Conservation (phyloP, 352 stramenopile genomes). For the Globisporangium takayamanum region DNA sequence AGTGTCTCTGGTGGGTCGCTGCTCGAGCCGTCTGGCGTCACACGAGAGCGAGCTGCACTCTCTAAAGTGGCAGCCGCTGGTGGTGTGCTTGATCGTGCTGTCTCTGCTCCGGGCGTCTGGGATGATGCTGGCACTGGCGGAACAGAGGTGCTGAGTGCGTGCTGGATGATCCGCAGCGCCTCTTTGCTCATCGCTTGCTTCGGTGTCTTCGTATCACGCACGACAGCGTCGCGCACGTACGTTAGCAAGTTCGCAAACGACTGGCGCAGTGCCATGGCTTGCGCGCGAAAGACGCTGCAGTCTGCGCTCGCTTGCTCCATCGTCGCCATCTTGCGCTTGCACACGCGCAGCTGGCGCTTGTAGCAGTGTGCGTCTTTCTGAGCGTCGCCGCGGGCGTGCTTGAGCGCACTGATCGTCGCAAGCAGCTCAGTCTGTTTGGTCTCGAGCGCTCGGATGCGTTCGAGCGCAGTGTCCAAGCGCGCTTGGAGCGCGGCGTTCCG, state of each 20-base stretch:
- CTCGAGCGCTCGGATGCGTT: slow-evolving; percentile 22
- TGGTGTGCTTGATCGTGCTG: background rate
- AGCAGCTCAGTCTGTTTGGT: slow-evolving; percentile 35
- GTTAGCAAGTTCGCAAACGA: slow-evolving; percentile 32
- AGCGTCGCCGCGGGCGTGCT: slow-evolving; percentile 41
- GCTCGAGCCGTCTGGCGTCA: too few relatives aligned
- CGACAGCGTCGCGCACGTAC: slow-evolving; percentile 39
- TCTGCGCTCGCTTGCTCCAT: slow-evolving; percentile 25
- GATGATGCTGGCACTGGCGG: background rate
- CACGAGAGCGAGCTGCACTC: too few relatives aligned
- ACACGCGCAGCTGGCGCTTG: slow-evolving; percentile 46
- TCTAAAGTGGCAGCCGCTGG: too few relatives aligned
- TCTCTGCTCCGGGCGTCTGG: background rate
- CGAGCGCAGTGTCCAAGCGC: slow-evolving; percentile 14
- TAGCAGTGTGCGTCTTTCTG: slow-evolving; percentile 52
- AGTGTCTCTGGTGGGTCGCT: background rate
- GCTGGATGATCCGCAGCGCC: slow-evolving; percentile 23
- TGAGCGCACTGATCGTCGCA: slow-evolving; percentile 34
- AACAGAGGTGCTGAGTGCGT: slow-evolving; percentile 8
- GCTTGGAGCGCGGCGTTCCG: slow-evolving; percentile 31
- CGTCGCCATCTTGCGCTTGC: slow-evolving; percentile 29
- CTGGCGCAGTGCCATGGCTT: slow-evolving; percentile 30
- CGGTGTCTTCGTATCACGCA: slow-evolving; percentile 46
- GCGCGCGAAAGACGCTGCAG: slow-evolving; percentile 34
- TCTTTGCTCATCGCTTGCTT: slow-evolving; percentile 63